Conservation (phyloP, 202 grass and related monocot species). For the Schoenoplectus triqueter region DNA sequence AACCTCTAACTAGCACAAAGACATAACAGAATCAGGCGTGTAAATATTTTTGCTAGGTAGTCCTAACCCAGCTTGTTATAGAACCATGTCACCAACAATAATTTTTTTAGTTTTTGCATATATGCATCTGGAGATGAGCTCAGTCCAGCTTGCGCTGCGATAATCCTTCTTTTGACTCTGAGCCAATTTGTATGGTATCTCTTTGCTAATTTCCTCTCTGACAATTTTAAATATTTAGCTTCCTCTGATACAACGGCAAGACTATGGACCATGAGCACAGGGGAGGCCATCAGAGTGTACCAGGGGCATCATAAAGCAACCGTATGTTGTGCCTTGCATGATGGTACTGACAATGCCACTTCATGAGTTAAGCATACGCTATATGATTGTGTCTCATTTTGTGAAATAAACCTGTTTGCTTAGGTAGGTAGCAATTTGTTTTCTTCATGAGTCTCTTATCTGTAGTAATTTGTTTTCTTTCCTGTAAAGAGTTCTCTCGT, state of each 20-base stretch:
- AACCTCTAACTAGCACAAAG: background rate
- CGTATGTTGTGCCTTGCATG: slow-evolving; percentile 76
- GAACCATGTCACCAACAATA: background rate
- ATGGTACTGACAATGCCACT: slow-evolving; percentile 75
- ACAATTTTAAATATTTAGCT: slow-evolving; percentile 47
- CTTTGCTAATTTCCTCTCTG: background rate
- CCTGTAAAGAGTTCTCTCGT: background rate
- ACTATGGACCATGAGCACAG: slow-evolving; percentile 67
- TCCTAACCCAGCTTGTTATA: background rate
- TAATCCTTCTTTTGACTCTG: background rate
- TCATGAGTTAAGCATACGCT: slow-evolving; percentile 44
- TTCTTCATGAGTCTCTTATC: background rate
- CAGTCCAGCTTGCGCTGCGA: background rate
- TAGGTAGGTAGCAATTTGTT: background rate
- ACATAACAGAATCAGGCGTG: too few relatives aligned
- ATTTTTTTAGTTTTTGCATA: background rate
- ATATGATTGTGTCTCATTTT: background rate
- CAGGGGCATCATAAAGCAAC: slow-evolving; percentile 84
- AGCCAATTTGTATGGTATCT: background rate
- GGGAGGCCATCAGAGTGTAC: slow-evolving; percentile 86
- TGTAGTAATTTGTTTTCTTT: background rate
- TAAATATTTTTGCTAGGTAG: background rate
- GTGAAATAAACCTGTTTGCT: slow-evolving; percentile 17
- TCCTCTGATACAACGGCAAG: slow-evolving; percentile 76
- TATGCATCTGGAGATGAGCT: background rate